A percentile compares a stretch with the other conserved stretches of the same genome.
These are phyloP conservation scores for Achaetomium macrosporum DNA, from an alignment of 2,329 filamentous ascomycete genomes.

Conservation along the genomic window DNA sequence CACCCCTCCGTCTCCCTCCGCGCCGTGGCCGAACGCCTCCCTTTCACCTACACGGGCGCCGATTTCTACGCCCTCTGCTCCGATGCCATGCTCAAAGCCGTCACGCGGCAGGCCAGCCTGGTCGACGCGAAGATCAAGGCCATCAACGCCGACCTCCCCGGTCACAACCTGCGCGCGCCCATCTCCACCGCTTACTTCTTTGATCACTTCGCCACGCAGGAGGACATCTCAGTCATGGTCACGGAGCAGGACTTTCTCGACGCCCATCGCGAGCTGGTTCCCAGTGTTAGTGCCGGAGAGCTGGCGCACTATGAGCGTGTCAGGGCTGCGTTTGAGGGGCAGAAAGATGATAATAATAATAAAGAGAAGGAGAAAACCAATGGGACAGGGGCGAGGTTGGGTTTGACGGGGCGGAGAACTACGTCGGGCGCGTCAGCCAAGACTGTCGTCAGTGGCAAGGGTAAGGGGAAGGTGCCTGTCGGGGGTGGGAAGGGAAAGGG, in stretches of 20 bases:
- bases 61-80: slow-evolving; percentile 97
- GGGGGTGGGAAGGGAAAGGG: slow-evolving; percentile 32
- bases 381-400: slow-evolving; percentile 15
- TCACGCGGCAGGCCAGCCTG: slow-evolving; percentile 77
- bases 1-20: slow-evolving; percentile 71
- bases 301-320: slow-evolving; percentile 86
- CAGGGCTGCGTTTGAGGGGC: slow-evolving; percentile 72
- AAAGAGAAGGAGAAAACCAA: slow-evolving; percentile 30
- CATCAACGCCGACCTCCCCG: slow-evolving; percentile 47
- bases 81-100: slow-evolving; percentile 97
- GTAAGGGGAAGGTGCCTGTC: slow-evolving; percentile 18
- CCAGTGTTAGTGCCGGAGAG: slow-evolving; percentile 88
- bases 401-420: slow-evolving; percentile 8
- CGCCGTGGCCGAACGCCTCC: slow-evolving; percentile 68
- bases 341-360: slow-evolving; percentile 38
- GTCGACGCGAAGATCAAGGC: slow-evolving; percentile 78
- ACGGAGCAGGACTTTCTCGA: slow-evolving; percentile 80
- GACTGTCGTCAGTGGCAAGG: slow-evolving; percentile 25
- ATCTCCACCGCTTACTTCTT: slow-evolving; percentile 93
- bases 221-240: slow-evolving; percentile 82
- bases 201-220: slow-evolving; percentile 77
- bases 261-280: slow-evolving; percentile 81
- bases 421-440: slow-evolving; percentile 12
- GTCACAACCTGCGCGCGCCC: slow-evolving; percentile 30
- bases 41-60: slow-evolving; percentile 94